Conservation (phyloP, 139 green algal species). For the Axilococcus clingmanii region DNA sequence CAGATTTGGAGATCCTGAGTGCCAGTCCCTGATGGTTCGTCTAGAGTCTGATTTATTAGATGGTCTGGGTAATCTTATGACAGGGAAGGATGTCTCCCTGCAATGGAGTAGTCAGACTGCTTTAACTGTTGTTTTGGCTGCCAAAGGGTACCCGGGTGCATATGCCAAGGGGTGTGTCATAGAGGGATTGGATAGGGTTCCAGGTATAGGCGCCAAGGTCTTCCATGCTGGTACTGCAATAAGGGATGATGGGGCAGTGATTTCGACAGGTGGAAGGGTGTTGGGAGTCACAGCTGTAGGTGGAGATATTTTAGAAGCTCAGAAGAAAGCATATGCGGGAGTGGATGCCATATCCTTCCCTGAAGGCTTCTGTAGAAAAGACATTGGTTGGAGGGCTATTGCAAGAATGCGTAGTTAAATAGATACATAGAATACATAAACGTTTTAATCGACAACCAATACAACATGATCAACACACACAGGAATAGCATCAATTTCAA, state of each 20-base stretch:
- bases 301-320: slow-evolving; percentile 48
- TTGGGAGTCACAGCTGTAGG: slow-evolving; percentile 72
- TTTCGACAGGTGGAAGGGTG: slow-evolving; percentile 65
- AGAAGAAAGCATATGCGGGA: slow-evolving; percentile 66
- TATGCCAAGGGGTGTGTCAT: slow-evolving; percentile 85
- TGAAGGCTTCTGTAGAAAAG: slow-evolving; percentile 71
- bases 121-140: slow-evolving; percentile 82
- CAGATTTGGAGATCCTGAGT: slow-evolving; percentile 96
- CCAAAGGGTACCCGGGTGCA: slow-evolving; percentile 86
- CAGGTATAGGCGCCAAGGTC: slow-evolving; percentile 60
- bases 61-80: slow-evolving; percentile 44
- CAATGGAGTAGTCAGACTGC: slow-evolving; percentile 10
- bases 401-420: slow-evolving; percentile 13
- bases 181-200: slow-evolving; percentile 38
- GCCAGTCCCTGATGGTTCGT: slow-evolving; percentile 88
- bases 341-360: slow-evolving; percentile 70
- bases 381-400: slow-evolving; percentile 83
- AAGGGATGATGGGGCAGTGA: slow-evolving; percentile 27
- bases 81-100: slow-evolving; percentile 14
- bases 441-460: slow-evolving; percentile 5
- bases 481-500: background rate
- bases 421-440: background rate
- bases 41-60: slow-evolving; percentile 78
- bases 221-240: slow-evolving; percentile 77
- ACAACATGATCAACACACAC: background rate